Evolutionary conservation across 495 filamentous ascomycete genomes (phyloP).

Genomic region (Chaetomidium leptoderma): DNA sequence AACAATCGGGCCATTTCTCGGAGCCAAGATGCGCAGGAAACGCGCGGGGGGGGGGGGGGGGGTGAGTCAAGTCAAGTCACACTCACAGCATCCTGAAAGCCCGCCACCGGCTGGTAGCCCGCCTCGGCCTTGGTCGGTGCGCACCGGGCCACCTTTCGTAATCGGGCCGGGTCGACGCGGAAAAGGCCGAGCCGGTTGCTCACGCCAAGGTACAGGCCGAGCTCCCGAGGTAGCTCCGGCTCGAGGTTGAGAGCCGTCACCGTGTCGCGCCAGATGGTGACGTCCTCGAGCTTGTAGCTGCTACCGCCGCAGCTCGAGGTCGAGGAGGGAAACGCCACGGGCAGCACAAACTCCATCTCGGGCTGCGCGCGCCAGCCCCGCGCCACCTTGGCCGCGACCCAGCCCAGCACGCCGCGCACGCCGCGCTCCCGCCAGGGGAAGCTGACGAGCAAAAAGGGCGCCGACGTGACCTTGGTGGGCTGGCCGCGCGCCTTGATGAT

Average conservation of each 20-base stretch:
- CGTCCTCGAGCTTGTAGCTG: constrained; percentile 56
- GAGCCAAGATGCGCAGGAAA: neutral
- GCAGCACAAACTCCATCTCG: constrained; percentile 57
- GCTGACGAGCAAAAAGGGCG: constrained; percentile 54
- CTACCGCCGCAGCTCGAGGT: constrained; percentile 48
- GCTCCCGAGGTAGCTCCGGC: constrained; percentile 44
- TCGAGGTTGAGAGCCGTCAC: constrained; percentile 59
- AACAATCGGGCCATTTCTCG: constrained; percentile 17
- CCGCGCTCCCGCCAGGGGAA: constrained; percentile 55
- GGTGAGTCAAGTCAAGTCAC: too few relatives aligned
- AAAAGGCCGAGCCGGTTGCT: constrained; percentile 66
- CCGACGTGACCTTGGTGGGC: constrained; percentile 42
- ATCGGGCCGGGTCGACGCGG: constrained; percentile 56
- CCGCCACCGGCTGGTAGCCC: constrained; percentile 71
- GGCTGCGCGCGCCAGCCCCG: constrained; percentile 42
- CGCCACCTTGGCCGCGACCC: constrained; percentile 42
- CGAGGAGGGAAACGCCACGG: constrained; percentile 57
- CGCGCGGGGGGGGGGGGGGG: neutral
- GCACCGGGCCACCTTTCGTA: constrained; percentile 67
- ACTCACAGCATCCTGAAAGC: constrained; percentile 76
- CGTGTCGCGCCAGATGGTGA: constrained; percentile 77
- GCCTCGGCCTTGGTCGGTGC: constrained; percentile 65
- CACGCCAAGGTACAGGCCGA: constrained; percentile 59
- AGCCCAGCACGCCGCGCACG: constrained; percentile 37
- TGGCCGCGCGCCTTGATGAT: constrained; percentile 44